Conservation (phyloP, 495 filamentous ascomycete species). For the Penicillium coffeae region DNA sequence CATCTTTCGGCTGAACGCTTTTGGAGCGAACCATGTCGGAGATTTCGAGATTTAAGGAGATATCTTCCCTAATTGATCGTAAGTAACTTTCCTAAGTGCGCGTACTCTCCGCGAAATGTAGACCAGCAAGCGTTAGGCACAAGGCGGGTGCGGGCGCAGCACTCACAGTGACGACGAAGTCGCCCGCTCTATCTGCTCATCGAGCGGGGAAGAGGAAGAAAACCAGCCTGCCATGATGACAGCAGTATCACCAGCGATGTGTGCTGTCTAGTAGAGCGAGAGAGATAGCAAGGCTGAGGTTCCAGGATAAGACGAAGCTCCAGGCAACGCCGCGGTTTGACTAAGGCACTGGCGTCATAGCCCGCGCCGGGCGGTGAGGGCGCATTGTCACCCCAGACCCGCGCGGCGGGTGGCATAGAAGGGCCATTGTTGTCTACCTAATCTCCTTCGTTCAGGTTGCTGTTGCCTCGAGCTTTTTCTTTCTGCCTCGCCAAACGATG, state of each 20-base stretch:
- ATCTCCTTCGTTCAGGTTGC: background rate
- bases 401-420: slow-evolving; percentile 17
- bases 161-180: slow-evolving; percentile 86
- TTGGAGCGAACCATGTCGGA: slow-evolving; percentile 95
- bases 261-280: slow-evolving; percentile 1
- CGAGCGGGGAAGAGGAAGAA: slow-evolving; percentile 79
- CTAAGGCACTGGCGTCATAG: slow-evolving; percentile 32
- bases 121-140: slow-evolving; percentile 1
- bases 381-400: slow-evolving; percentile 25
- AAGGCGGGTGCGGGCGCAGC: slow-evolving; percentile 2
- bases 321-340: slow-evolving; percentile 25
- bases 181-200: slow-evolving; percentile 93
- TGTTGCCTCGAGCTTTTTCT: slow-evolving; percentile 5
- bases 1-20: slow-evolving; percentile 92
- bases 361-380: slow-evolving; percentile 23
- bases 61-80: slow-evolving; percentile 69
- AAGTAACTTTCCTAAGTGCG: background rate
- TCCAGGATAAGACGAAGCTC: slow-evolving; percentile 18
- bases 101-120: background rate
- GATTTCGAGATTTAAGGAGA: slow-evolving; percentile 93
- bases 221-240: slow-evolving; percentile 81
- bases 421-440: background rate
- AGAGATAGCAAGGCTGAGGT: background rate
- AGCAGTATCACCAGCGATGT: slow-evolving; percentile 1
- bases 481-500: slow-evolving; percentile 16